Base-by-base conservation (phyloP, 176 grass and related monocot species). In the Microstegium vimineum region DNA sequence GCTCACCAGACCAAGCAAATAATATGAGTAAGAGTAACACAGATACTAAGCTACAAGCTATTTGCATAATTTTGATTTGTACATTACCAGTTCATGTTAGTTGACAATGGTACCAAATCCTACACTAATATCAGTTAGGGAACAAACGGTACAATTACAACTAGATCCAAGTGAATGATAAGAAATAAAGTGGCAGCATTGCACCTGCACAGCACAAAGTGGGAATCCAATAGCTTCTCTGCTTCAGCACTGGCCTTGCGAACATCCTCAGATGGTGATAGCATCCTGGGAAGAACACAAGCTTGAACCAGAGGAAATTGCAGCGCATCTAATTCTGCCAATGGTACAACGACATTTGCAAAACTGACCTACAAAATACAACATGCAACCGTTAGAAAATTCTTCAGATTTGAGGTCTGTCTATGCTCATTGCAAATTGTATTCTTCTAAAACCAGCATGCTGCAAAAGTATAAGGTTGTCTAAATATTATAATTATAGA, bases 251-350 rank as follows among this genome's bases (percentile, higher is more conserved):
- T 95, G 30, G 93, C 93, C 82, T 76, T 88, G 27, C 76, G 80
- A 82, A 93, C 77, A 86, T 95, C 90, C 76, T 80, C 73, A 73
- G 82, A 98, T 37, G 72, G 63, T 76, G 90, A 95, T 64, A 98
- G 90, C 90, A 98, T 93, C 86, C 77, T 89, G 38, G 81, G 96
- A 65, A 93, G 90, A 35, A 98, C 7, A 90, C 90, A 95, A 17
- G 93, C 89, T 88, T 98, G 96, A 79, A 98, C 86, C 40, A 93
- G 87, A 85, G 96, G 90, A 60, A 98, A 95, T 6, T 93, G 93
- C 69, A 92, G 82, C 13, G 91, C 89, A 80, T 98, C 96, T 79
- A 98, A 75, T 63, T 98, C 91, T n/a, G 93, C 91, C 62, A 98
- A 81, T 51, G 90, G 92, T 74, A 76, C 72, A 63, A 95, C 79